Evolutionary conservation across 2,329 filamentous ascomycete species (phyloP).

Genomic region (Colletotrichum sp.): DNA sequence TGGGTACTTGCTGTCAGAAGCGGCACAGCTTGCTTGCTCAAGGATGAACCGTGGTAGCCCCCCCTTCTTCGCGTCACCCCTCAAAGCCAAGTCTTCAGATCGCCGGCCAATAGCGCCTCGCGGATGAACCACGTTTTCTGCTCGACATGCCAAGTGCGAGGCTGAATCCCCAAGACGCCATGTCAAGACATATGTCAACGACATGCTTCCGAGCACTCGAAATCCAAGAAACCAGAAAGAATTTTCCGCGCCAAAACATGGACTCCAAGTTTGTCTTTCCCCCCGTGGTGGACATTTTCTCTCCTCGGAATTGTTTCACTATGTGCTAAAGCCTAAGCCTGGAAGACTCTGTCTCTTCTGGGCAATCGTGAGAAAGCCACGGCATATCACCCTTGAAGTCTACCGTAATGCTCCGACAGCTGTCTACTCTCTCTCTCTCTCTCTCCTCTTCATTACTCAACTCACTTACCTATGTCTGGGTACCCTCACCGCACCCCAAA

Average conservation of each 20-base stretch:
- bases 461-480: background rate
- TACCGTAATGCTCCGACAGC: background rate
- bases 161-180: constrained; percentile 21
- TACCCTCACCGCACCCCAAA: background rate
- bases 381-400: background rate
- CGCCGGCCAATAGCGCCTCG: constrained; percentile 22
- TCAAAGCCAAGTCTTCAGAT: constrained; percentile 18
- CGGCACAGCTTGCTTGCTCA: background rate
- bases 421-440: background rate
- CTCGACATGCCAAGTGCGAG: constrained; percentile 27
- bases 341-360: background rate
- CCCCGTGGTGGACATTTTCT: background rate
- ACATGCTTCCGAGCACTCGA: background rate
- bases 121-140: constrained; percentile 26
- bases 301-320: background rate
- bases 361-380: background rate
- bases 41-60: constrained; percentile 9
- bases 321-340: background rate
- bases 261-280: background rate
- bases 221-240: background rate
- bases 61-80: background rate
- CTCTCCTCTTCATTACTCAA: background rate
- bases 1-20: background rate
- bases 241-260: background rate
- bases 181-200: background rate